Evolutionary conservation across 2,329 filamentous ascomycete genomes (phyloP), one percentile per base, ranked within the genome.

Genomic region (Penicillium paneum): DNA sequence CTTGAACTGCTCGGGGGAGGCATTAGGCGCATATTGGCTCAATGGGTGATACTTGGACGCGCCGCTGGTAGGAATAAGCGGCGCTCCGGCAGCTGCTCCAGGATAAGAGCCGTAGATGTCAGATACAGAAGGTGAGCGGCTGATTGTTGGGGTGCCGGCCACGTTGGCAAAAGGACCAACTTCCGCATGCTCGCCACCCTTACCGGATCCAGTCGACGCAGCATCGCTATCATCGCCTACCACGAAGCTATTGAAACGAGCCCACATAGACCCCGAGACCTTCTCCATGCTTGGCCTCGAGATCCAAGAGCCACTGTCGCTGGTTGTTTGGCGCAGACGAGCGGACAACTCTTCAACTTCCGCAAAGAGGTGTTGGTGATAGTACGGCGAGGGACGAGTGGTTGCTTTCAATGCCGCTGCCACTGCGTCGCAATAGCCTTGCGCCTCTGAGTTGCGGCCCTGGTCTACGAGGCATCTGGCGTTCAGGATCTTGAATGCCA

Each of bases 221-320:
- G 80, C 79, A 48, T 91, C 88, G 49, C 83, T 84, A 51, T 97
- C 93, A 56, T 97, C 93, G 13, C 94, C 95, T 48, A 89, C 86
- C 57, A 99, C 91, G 68, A 99, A 99, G 67, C 91, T 97, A 75
- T 92, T 97, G 75, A 99, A 97, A 55, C 89, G 91, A 60, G 86
- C 91, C 83, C 91, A 92, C 69, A 97, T 85, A 32, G 89, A 91
- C 57, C 89, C 91, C 2, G 92, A 94, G 0, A 97, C 91, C 74
- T 95, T 96, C 72, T 95, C 92, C 83, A 97, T 95, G 71, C 86
- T 97, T 7, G 93, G 91, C 72, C 94, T 96, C 1, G 91, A 88
- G 49, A 99, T 94, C 90, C 93, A 96, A 2, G 91, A 86, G 7
- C 86, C 87, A 52, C 83, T 86, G 62, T 94, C 91, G 67, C 88